These are phyloP conservation scores for Thraustochytrium striatum DNA, from an alignment of 352 stramenopile species.

Conservation along the genomic window DNA sequence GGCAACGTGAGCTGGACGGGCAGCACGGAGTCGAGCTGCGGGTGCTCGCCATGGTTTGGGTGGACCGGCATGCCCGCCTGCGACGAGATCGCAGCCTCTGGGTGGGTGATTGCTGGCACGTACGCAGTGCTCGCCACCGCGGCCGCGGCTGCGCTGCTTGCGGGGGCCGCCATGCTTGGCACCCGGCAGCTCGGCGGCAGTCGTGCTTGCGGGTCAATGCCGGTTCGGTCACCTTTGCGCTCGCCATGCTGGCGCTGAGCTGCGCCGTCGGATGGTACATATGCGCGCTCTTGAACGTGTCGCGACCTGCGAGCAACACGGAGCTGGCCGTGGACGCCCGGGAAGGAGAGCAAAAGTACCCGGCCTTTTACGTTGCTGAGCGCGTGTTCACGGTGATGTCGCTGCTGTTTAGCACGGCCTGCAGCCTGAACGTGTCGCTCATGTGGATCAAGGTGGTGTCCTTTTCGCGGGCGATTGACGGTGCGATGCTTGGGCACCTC, in stretches of 20 bases:
- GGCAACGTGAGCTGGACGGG: too few relatives aligned
- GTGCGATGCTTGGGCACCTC: not conserved
- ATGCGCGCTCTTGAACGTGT: not conserved
- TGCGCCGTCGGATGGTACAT: not conserved
- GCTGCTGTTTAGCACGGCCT: not conserved
- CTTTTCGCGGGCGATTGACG: not conserved
- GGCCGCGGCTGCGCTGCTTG: not conserved
- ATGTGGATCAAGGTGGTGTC: slow-evolving; percentile 1
- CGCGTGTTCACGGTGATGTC: not conserved
- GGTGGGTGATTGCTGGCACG: not conserved
- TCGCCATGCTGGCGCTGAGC: not conserved
- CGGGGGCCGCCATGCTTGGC: too few relatives aligned
- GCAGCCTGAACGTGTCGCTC: not conserved
- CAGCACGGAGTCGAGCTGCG: too few relatives aligned
- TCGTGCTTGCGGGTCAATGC: too few relatives aligned
- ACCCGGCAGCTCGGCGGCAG: too few relatives aligned
- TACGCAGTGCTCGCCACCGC: slow-evolving; percentile 3
- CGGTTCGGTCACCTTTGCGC: too few relatives aligned
- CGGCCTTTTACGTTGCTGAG: not conserved
- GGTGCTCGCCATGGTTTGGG: slow-evolving; percentile 5
- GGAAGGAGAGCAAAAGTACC: not conserved
- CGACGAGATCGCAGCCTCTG: not conserved
- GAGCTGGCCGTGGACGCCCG: not conserved
- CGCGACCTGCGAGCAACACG: not conserved
- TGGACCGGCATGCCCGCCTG: not conserved